A percentile compares a stretch with the other conserved stretches of the same genome.
Conservation (phyloP, 2,329 filamentous ascomycete genomes). For the Xylaria sp. region DNA sequence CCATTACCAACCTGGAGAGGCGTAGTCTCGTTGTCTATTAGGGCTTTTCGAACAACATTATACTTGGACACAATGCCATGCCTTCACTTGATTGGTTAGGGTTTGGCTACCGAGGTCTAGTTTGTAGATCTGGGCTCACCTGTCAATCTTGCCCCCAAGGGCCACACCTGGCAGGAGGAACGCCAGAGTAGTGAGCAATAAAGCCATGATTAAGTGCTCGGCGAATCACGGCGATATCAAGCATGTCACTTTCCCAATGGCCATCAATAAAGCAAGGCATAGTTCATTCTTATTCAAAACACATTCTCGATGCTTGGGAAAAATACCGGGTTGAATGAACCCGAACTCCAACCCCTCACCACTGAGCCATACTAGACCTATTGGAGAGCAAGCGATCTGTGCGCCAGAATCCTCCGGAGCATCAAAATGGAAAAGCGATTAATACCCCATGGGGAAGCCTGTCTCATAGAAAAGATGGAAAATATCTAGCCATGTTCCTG, state of each 20-base stretch:
- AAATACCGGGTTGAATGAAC: slow-evolving; percentile 10
- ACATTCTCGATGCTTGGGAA: background rate
- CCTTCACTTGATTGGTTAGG: slow-evolving; percentile 11
- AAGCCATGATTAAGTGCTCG: slow-evolving; percentile 6
- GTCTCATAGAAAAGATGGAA: too few relatives aligned
- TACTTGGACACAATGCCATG: slow-evolving; percentile 27
- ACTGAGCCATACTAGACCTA: background rate
- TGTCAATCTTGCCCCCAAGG: slow-evolving; percentile 16
- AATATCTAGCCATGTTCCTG: too few relatives aligned
- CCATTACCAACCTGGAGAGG: slow-evolving; percentile 36
- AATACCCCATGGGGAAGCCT: too few relatives aligned
- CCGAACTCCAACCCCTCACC: slow-evolving; percentile 7
- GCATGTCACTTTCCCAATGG: background rate
- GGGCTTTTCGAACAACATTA: slow-evolving; percentile 27
- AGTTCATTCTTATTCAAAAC: background rate
- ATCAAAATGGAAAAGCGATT: too few relatives aligned
- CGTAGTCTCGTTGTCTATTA: slow-evolving; percentile 33
- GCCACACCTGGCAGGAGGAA: slow-evolving; percentile 7
- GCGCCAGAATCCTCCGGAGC: slow-evolving; percentile 1
- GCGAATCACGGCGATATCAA: background rate
- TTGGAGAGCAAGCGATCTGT: background rate
- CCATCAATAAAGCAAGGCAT: background rate
- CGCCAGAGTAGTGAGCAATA: slow-evolving; percentile 3
- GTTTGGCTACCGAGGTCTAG: background rate
- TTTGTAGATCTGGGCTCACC: slow-evolving; percentile 3